Percentiles rank a stretch among this genome's conserved stretches.
phyloP scores from a whole-genome alignment of 495 filamentous ascomycete genomes.

The Elaphomyces granulatus region DNA sequence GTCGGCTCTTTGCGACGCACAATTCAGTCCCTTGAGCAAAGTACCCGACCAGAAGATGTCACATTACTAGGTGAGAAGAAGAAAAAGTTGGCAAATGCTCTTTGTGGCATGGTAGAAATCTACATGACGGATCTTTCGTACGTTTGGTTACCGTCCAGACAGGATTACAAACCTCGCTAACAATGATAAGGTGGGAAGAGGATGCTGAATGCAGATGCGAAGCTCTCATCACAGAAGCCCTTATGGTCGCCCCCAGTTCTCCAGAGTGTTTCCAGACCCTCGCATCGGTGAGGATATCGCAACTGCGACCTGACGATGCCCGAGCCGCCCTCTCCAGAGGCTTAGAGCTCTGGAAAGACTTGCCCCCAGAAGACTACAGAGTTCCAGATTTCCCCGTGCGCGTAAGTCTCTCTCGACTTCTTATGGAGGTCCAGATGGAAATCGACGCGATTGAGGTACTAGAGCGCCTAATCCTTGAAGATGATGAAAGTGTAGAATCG shows the following conservation, averaged over 20 bases:
- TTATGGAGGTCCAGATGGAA: slow-evolving; percentile 83
- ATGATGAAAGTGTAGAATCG: slow-evolving; percentile 85
- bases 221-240: slow-evolving; percentile 69
- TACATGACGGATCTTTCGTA: slow-evolving; percentile 93
- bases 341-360: slow-evolving; percentile 62
- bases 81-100: slow-evolving; percentile 62
- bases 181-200: slow-evolving; percentile 52
- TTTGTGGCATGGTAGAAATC: slow-evolving; percentile 83
- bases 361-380: slow-evolving; percentile 44
- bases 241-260: slow-evolving; percentile 55
- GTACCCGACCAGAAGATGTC: slow-evolving; percentile 25
- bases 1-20: slow-evolving; percentile 49
- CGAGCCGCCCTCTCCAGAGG: slow-evolving; percentile 60
- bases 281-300: slow-evolving; percentile 85
- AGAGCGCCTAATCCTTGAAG: slow-evolving; percentile 68
- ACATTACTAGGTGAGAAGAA: slow-evolving; percentile 49
- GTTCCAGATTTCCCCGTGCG: slow-evolving; percentile 73
- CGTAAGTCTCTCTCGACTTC: slow-evolving; percentile 66
- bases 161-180: slow-evolving; percentile 4
- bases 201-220: slow-evolving; percentile 82
- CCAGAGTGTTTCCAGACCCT: slow-evolving; percentile 85
- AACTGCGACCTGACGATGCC: slow-evolving; percentile 62
- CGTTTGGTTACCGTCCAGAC: slow-evolving; percentile 7
- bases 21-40: slow-evolving; percentile 40
- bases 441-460: slow-evolving; percentile 72